Base-by-base conservation (phyloP, 2,329 filamentous ascomycete species). In the Fusarium verrucosum region DNA sequence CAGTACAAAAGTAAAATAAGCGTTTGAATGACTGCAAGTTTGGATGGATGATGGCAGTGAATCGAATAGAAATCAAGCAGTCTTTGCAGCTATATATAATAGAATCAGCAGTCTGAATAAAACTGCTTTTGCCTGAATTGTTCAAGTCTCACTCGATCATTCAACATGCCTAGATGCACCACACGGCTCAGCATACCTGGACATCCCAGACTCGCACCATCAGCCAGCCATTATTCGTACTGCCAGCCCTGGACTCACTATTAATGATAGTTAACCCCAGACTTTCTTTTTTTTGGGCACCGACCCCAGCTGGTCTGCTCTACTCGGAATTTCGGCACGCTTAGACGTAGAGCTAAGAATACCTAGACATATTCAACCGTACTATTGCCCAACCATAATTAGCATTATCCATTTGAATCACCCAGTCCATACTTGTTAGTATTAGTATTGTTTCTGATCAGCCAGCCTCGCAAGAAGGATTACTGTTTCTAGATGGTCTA, bases 71-170 rank as follows among this genome's bases (percentile, higher is more conserved):
- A 5, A 19, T 28, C n/a, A 28, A 42, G 22, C 0, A 28, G 13
- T 3, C 14, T 25, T 44, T 10, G 28, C 0, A 20, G 10, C 22
- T 42, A 19, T 50, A 50, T 32, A 50, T 50, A 50, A 0, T 4
- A 13, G 6, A 6, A 0, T 3, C 2, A 16, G 7, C 2, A 17
- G 23, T 19, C 9, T 6, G 0, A 16, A 19, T 4, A 17, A 19
- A 25, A n/a, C 16, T 32, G 35, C 35, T 30, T 9, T 30, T 20
- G 19, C 45, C 17, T 3, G 10, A 17, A 23, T 11, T 0, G 8
- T 30, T 16, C 25, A 17, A 16, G 20, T 14, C 7, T 7, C 36
- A 2, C 20, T n/a, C 7, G 5, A 2, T 10, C 2, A 11, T 8
- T 2, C 46, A n/a, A 4, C 4, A 23, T 4, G 22, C 16, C 17